phyloP scores from a whole-genome alignment of 148 eudicot genomes.

The Drosera capensis region DNA sequence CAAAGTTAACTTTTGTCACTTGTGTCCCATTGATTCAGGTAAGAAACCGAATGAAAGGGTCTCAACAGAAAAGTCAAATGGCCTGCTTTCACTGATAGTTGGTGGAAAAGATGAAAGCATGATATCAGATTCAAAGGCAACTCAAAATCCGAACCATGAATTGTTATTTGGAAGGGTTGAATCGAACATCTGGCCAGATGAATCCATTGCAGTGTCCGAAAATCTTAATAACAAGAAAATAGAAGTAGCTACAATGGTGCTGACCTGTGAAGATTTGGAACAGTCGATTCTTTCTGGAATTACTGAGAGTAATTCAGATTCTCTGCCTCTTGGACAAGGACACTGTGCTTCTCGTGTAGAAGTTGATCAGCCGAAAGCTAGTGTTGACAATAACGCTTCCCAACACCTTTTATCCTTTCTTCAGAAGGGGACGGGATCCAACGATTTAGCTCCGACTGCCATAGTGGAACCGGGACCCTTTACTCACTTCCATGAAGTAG shows the following conservation, averaged over 20 bases:
- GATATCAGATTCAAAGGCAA: constrained; percentile 14
- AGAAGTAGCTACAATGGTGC: constrained; percentile 41
- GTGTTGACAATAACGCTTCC: constrained; percentile 45
- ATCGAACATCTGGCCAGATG: constrained; percentile 16
- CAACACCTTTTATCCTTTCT: constrained; percentile 74
- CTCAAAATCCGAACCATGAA: constrained; percentile 14
- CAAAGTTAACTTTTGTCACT: background rate
- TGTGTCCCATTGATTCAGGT: constrained; percentile 1
- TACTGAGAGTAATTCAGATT: constrained; percentile 21
- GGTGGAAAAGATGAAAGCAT: constrained; percentile 41
- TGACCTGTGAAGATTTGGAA: constrained; percentile 96
- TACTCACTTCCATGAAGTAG: constrained; percentile 9
- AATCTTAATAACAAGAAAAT: constrained; percentile 12
- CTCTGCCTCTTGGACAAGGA: constrained; percentile 20
- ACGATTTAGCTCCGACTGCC: constrained; percentile 8
- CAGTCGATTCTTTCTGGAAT: constrained; percentile 66
- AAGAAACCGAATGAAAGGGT: constrained; percentile 18
- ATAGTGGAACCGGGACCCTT: constrained; percentile 16
- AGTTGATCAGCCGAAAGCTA: constrained; percentile 16
- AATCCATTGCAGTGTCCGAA: constrained; percentile 22
- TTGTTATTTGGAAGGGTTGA: constrained; percentile 11
- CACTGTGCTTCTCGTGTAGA: constrained; percentile 15
- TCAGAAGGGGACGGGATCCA: constrained; percentile 32
- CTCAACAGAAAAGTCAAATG: constrained; percentile 27
- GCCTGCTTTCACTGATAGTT: constrained; percentile 63